phyloP scores from a whole-genome alignment of 352 stramenopile genomes.

The Globisporangium ultimum region DNA sequence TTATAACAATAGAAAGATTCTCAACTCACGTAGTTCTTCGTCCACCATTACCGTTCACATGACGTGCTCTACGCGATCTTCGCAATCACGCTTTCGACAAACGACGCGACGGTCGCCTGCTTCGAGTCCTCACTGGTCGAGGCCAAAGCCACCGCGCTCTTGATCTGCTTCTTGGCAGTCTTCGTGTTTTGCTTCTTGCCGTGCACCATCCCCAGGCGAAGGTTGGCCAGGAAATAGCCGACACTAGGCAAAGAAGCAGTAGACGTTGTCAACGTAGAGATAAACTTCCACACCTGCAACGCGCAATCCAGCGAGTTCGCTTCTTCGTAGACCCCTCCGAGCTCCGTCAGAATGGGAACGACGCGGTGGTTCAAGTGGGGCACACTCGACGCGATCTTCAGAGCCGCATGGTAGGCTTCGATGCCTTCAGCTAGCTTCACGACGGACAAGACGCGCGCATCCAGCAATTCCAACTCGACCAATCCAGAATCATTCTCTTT shows the following conservation, averaged over 20 bases:
- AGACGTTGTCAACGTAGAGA: constrained; percentile 12
- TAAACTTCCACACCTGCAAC: constrained; percentile 63
- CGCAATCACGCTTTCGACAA: constrained; percentile 57
- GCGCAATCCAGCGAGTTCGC: constrained; percentile 37
- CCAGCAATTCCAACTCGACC: constrained; percentile 26
- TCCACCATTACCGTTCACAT: too few relatives aligned
- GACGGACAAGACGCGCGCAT: constrained; percentile 44
- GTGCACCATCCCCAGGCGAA: constrained; percentile 61
- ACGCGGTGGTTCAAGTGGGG: constrained; percentile 16
- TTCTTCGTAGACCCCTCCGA: constrained; percentile 57
- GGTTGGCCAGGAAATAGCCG: constrained; percentile 45
- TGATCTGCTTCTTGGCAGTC: constrained; percentile 63
- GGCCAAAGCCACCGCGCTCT: constrained; percentile 31
- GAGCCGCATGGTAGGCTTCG: constrained; percentile 27
- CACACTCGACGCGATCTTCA: constrained; percentile 9
- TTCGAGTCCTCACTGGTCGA: constrained; percentile 18
- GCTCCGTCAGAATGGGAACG: constrained; percentile 49
- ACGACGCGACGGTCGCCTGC: constrained; percentile 43
- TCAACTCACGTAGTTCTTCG: too few relatives aligned
- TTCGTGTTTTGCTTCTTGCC: constrained; percentile 63
- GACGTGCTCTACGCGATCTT: constrained; percentile 23
- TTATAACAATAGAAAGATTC: too few relatives aligned
- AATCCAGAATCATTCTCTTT: constrained; percentile 1
- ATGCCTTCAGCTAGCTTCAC: constrained; percentile 19
- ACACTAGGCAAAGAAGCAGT: constrained; percentile 13